These are phyloP conservation scores for Chlorella ohadii DNA, from an alignment of 139 green algal species.

Conservation along the genomic window DNA sequence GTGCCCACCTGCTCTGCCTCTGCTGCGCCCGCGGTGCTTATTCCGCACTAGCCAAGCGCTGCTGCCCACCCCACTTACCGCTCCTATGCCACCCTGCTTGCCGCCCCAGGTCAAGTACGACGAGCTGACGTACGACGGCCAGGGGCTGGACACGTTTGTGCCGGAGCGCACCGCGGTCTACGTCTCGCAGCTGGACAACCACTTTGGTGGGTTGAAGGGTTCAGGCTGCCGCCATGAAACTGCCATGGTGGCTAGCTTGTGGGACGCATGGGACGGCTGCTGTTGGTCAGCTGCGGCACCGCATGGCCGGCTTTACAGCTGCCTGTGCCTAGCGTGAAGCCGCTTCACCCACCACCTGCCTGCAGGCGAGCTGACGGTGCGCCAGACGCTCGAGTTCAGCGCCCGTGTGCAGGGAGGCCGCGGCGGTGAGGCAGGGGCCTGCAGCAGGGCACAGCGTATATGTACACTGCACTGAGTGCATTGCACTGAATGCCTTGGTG, in stretches of 20 bases:
- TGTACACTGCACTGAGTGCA: too few species aligned
- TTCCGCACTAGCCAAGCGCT: background rate
- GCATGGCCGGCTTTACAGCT: too few species aligned
- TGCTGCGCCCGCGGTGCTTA: background rate
- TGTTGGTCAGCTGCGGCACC: too few species aligned
- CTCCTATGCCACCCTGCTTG: background rate
- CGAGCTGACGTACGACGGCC: constrained; percentile 59
- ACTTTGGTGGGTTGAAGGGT: constrained; percentile 36
- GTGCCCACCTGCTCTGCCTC: background rate
- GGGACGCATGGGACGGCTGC: too few species aligned
- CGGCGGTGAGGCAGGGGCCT: background rate
- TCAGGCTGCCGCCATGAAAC: too few species aligned
- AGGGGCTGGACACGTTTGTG: constrained; percentile 40
- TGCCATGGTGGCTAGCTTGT: too few species aligned
- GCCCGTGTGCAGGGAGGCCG: constrained; percentile 39
- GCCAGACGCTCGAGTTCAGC: constrained; percentile 60
- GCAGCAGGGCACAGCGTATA: too few species aligned
- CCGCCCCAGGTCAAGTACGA: constrained; percentile 29
- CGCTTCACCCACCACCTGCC: too few species aligned
- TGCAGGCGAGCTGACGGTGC: constrained; percentile 58
- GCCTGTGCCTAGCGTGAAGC: too few species aligned
- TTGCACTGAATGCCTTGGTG: too few species aligned
- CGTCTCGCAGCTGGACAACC: constrained; percentile 50
- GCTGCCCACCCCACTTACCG: too few species aligned
- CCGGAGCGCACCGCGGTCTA: constrained; percentile 52